These are phyloP conservation scores for Gnomoniopsis smithogilvyi DNA, from an alignment of 2,329 filamentous ascomycete species.

Conservation along the genomic window DNA sequence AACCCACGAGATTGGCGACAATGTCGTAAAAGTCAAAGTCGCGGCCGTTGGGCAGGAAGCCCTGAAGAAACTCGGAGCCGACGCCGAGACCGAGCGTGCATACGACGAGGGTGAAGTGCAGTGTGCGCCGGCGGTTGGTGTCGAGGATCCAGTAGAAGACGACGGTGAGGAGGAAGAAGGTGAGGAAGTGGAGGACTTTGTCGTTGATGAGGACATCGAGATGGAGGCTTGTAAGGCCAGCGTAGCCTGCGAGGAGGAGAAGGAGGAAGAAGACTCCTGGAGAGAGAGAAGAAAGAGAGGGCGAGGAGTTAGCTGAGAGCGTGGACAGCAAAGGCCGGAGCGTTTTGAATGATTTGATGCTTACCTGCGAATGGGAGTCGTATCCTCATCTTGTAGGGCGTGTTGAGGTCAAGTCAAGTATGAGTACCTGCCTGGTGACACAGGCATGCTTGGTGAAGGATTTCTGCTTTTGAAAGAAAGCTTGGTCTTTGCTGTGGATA, in stretches of 20 bases:
- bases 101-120: slow-evolving; percentile 78
- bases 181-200: slow-evolving; percentile 82
- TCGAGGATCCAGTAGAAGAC: slow-evolving; percentile 97
- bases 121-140: slow-evolving; percentile 76
- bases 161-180: slow-evolving; percentile 85
- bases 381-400: slow-evolving; percentile 65
- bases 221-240: slow-evolving; percentile 68
- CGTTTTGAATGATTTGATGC: slow-evolving; percentile 27
- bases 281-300: slow-evolving; percentile 15
- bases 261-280: slow-evolving; percentile 68
- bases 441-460: not conserved
- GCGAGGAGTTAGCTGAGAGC: not conserved
- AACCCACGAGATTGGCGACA: slow-evolving; percentile 81
- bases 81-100: slow-evolving; percentile 71
- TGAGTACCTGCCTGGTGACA: not conserved
- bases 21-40: slow-evolving; percentile 79
- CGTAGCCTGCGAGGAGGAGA: slow-evolving; percentile 72
- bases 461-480: not conserved
- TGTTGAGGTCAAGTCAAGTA: not conserved
- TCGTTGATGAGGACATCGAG: slow-evolving; percentile 67
- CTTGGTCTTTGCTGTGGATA: too few species aligned
- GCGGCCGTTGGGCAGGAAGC: slow-evolving; percentile 69
- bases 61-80: slow-evolving; percentile 74
- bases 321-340: not conserved
- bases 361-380: slow-evolving; percentile 84